A percentile compares a stretch with the other conserved stretches of the same genome.
Evolutionary conservation across 768 basidiomycete genomes (phyloP).

Genomic region (Inosperma sp.): DNA sequence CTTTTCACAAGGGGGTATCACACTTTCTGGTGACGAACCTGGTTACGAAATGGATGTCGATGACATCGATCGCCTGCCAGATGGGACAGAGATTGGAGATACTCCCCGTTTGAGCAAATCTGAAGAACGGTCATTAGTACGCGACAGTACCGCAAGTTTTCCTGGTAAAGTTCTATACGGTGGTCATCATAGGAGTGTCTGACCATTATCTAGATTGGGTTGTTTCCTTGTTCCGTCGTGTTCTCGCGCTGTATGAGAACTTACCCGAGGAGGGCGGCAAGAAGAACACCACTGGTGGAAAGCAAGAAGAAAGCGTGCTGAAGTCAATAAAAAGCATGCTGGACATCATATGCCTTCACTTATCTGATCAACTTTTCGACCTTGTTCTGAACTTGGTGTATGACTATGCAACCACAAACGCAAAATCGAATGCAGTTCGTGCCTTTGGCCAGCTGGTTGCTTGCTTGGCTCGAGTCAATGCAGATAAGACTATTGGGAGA

Average conservation of each 20-base stretch:
- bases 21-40: constrained; percentile 50
- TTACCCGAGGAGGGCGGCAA: constrained; percentile 93
- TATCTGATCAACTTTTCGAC: constrained; percentile 76
- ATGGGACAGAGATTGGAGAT: constrained; percentile 42
- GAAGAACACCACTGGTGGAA: constrained; percentile 81
- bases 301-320: constrained; percentile 70
- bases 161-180: constrained; percentile 47
- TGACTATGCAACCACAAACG: constrained; percentile 85
- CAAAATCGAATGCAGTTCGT: constrained; percentile 85
- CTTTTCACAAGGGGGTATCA: constrained; percentile 57
- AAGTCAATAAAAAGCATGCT: constrained; percentile 76
- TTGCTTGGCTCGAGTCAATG: constrained; percentile 74
- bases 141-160: constrained; percentile 75
- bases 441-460: constrained; percentile 86
- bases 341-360: constrained; percentile 77
- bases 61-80: constrained; percentile 46
- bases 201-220: constrained; percentile 61
- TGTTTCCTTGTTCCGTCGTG: constrained; percentile 66
- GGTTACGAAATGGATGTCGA: constrained; percentile 55
- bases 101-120: constrained; percentile 46
- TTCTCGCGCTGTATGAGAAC: constrained; percentile 83
- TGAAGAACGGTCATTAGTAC: constrained; percentile 67
- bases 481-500: constrained; percentile 69
- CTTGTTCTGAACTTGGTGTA: constrained; percentile 79
- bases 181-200: neutral